These are phyloP conservation scores for Salvia hispanica DNA, from an alignment of 257 asterid species.

Conservation along the genomic window DNA sequence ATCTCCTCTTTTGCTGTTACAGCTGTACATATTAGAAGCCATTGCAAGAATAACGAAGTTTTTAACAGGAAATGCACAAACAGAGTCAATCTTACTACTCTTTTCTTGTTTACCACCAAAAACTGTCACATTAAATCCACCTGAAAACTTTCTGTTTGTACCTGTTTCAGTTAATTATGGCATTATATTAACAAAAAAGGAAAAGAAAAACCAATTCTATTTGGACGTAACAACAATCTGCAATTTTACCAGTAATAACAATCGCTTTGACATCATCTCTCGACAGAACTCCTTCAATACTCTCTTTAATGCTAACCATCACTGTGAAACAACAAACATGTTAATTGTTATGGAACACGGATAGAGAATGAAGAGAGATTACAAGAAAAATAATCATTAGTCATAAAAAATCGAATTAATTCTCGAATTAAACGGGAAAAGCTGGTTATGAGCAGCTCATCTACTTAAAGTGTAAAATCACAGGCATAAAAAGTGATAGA, in stretches of 20 bases:
- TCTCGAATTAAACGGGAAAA: not conserved
- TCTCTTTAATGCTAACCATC: slow-evolving; percentile 49
- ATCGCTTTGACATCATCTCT: slow-evolving; percentile 58
- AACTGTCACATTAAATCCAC: slow-evolving; percentile 49
- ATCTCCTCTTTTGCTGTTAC: slow-evolving; percentile 44
- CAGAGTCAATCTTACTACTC: slow-evolving; percentile 42
- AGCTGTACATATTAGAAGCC: slow-evolving; percentile 24
- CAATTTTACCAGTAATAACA: slow-evolving; percentile 51
- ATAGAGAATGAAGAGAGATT: not conserved
- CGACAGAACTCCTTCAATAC: slow-evolving; percentile 40
- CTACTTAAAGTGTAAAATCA: slow-evolving; percentile 2
- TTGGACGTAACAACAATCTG: not conserved
- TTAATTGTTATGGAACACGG: not conserved
- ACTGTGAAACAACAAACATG: slow-evolving; percentile 35
- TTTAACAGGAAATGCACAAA: slow-evolving; percentile 8
- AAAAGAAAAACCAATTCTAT: not conserved
- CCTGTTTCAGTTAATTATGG: slow-evolving; percentile 34
- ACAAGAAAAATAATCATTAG: not conserved
- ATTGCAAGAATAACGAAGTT: not conserved
- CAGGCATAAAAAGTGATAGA: not conserved
- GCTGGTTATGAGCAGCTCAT: not conserved
- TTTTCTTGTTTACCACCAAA: slow-evolving; percentile 40
- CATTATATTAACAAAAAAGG: slow-evolving; percentile 5
- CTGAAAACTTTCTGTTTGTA: slow-evolving; percentile 50
- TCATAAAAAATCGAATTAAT: not conserved